Base-by-base conservation (phyloP, 306 rosid species). In the Rosa chinensis region DNA sequence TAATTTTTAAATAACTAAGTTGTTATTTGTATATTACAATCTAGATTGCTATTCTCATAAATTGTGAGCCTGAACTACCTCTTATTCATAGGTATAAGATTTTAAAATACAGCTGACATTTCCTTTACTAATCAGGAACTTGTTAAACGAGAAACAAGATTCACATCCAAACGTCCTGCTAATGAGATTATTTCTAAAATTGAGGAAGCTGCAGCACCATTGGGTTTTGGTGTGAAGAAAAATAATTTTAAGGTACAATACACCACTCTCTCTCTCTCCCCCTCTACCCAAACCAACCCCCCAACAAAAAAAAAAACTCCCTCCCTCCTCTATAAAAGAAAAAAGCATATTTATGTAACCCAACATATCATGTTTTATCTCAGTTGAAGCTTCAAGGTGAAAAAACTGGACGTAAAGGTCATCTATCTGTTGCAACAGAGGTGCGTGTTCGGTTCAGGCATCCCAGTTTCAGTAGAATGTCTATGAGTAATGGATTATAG, bases 361-460 rank as follows among this genome's bases (percentile, higher is more conserved):
- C 50, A 32, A 42, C 49, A 21, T 62, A 73, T 42, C 61, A 66
- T 73, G n/a, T 78, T 59, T 40, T 81, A 53, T 86, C 58, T 77
- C 88, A 95, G 99, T 64, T 95, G 86, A 95, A 87, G 89, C 89
- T 95, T 86, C 89, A 91, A 50, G 99, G 99, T 66, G 98, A 91
- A 77, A 92, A 89, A 83, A 83, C 87, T 39, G 99, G 99, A 75
- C 92, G 99, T 6, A 95, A 95, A 84, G 99, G 99, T 82, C 99
- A 86, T 81, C 86, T 95, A 61, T 89, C 97, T 72, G 90, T 95
- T 78, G 88, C 92, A 42, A 92, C 99, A 39, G 99, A 95, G 97
- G 99, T 91, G 79, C 35, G 71, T 23, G 69, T 66, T 55, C 55
- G 20, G 35, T 80, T 59, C 32, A 28, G 11, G 8, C 73, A 43